A percentile compares a stretch with the other conserved stretches of the same genome.
These are phyloP conservation scores for Papilionanthe hybrid DNA, from an alignment of 116 monocot genomes.

Conservation along the genomic window DNA sequence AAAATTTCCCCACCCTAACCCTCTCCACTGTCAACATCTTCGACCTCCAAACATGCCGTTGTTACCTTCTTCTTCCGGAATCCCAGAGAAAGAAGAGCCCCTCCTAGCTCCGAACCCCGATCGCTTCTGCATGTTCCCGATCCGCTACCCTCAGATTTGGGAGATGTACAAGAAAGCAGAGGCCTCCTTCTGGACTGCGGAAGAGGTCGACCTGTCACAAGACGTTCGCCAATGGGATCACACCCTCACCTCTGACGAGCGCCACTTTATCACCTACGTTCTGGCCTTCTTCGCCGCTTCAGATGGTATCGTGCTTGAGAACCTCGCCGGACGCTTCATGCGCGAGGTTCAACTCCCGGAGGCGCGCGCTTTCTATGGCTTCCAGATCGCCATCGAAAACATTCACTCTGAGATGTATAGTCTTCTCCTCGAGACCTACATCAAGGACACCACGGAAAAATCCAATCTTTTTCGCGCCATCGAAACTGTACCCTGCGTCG, in stretches of 20 bases:
- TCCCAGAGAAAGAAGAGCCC: conserved; percentile 34
- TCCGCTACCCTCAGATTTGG: conserved; percentile 78
- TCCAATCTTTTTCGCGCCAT: conserved; percentile 71
- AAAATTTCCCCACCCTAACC: background rate
- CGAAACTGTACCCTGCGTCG: conserved; percentile 74
- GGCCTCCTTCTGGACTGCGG: conserved; percentile 99
- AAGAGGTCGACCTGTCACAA: conserved; percentile 87
- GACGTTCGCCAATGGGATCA: conserved; percentile 39
- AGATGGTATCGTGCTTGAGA: conserved; percentile 23
- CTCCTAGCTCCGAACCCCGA: conserved; percentile 66
- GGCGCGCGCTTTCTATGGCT: conserved; percentile 96
- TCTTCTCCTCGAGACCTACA: conserved; percentile 85
- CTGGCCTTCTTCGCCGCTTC: conserved; percentile 43
- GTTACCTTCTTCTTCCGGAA: background rate
- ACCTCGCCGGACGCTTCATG: conserved; percentile 22
- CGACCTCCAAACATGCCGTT: conserved; percentile 6
- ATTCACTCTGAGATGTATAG: conserved; percentile 99
- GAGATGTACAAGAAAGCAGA: conserved; percentile 98
- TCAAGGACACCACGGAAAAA: conserved; percentile 70
- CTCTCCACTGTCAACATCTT: background rate
- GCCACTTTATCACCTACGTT: conserved; percentile 53
- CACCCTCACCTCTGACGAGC: conserved; percentile 20
- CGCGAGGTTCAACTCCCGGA: conserved; percentile 32
- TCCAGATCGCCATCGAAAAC: conserved; percentile 99
- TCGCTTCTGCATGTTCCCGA: conserved; percentile 96